These are phyloP conservation scores for Thoreauomyces humboldtii DNA, from an alignment of 192 early-diverging fungal genomes.

Conservation along the genomic window DNA sequence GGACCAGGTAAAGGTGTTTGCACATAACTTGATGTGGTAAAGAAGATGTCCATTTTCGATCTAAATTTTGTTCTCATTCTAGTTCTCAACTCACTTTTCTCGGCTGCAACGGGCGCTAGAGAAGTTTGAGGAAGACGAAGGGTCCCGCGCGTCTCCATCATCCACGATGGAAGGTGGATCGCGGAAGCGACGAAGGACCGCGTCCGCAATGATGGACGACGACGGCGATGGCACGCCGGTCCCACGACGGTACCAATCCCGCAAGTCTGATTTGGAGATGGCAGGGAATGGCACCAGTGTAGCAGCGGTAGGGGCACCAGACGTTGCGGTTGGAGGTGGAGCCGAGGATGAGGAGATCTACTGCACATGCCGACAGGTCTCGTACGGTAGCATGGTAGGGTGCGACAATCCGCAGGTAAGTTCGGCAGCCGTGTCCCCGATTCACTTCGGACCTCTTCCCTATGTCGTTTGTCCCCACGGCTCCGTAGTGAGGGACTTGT, in stretches of 20 bases:
- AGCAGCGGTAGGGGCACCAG: not conserved
- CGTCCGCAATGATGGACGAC: not conserved
- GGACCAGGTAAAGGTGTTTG: slow-evolving; percentile 5
- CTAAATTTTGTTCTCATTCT: not conserved
- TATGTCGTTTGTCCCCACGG: slow-evolving; percentile 1
- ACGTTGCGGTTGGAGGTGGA: not conserved
- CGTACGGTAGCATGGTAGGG: slow-evolving; percentile 60
- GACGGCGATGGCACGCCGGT: not conserved
- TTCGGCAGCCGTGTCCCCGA: not conserved
- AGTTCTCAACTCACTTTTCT: slow-evolving; percentile 15
- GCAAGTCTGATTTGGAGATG: not conserved
- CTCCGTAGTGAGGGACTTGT: not conserved
- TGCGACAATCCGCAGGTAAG: slow-evolving; percentile 54
- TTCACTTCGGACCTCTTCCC: not conserved
- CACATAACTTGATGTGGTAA: not conserved
- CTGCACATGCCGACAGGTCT: slow-evolving; percentile 55
- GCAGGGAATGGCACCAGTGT: not conserved
- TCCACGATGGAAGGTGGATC: no score
- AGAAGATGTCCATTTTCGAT: not conserved
- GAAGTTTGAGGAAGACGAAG: slow-evolving; percentile 3
- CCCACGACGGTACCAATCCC: not conserved
- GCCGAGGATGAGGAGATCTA: slow-evolving; percentile 51
- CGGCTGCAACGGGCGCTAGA: slow-evolving; percentile 11
- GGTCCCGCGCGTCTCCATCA: not conserved
- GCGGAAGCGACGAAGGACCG: not conserved